Evolutionary conservation across 73 alveolate genomes (phyloP), one percentile per base, ranked within the genome.

Genomic region (Tetrahymena malaccensis): DNA sequence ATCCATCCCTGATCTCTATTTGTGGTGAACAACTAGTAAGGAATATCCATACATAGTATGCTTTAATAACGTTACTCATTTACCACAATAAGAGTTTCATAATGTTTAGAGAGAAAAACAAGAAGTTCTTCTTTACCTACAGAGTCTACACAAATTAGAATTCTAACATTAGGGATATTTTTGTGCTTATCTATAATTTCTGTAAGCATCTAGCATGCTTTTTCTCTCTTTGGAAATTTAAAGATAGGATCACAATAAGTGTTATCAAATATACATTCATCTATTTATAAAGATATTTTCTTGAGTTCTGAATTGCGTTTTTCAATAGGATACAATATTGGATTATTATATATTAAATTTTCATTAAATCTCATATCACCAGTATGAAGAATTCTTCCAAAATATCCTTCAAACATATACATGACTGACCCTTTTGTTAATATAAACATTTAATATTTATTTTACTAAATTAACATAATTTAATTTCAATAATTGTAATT

Each of bases 311-410:
- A 31, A 43, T 34, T 43, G 40, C 85, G 43, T 34, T 94, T 43
- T 21, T 94, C 84, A 43, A 37, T 38, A 25, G 96, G 96, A 85
- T 85, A 94, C 34, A 94, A 95, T 35, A 85, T 85, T 25, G 96
- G 96, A 50, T 94, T 94, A 19, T 85, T 43, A 43, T 93, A 93
- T 34, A 94, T 94, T 94, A 94, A 85, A 34, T 94, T 85, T 84
- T 85, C 43, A 55, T 95, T 95, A 56, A 95, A 95, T 93, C 97
- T 85, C 97, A 95, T 95, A 89, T 95, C 97, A 85, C 97, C 97
- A 21, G 97, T 95, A 55, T 95, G 97, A 40, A 95, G 95, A 21
- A 95, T 95, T 25, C 85, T 95, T 50, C 97, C 97, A 55, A 95
- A 95, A 84, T 95, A 95, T 9, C 97, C 97, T 55, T 95, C 58